phyloP scores from a whole-genome alignment of 768 basidiomycete species.

The Panaeolus papilionaceus region DNA sequence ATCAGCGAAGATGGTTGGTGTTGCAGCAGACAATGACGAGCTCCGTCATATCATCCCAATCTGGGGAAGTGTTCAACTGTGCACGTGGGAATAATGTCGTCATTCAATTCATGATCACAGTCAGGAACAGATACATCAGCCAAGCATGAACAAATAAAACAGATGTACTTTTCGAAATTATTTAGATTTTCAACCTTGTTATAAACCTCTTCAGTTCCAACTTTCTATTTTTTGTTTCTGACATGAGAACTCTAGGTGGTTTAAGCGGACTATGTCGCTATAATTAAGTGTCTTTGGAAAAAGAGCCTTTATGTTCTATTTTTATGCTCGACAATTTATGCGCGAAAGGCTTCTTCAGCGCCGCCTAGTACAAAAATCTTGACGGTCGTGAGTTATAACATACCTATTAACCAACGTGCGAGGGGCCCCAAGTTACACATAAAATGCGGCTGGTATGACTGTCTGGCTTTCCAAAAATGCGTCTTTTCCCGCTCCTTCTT shows the following conservation, averaged over 20 bases:
- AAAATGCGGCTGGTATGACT: not conserved
- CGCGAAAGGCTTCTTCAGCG: constrained; percentile 4
- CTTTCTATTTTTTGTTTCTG: not conserved
- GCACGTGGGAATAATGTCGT: constrained; percentile 7
- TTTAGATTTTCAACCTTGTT: not conserved
- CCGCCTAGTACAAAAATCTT: constrained; percentile 3
- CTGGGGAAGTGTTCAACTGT: constrained; percentile 5
- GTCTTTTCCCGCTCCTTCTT: constrained; percentile 18
- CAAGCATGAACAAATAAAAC: not conserved
- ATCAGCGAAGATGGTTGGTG: not conserved
- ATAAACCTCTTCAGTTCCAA: not conserved
- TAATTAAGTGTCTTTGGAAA: not conserved
- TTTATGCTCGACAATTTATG: not conserved
- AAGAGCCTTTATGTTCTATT: not conserved
- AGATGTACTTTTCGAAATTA: not conserved
- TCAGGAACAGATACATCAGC: not conserved
- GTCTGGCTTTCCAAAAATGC: constrained; percentile 14
- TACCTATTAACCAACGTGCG: not conserved
- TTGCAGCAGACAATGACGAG: constrained; percentile 9
- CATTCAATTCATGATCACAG: not conserved
- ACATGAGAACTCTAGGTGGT: not conserved
- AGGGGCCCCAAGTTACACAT: not conserved
- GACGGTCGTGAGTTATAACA: constrained; percentile 9
- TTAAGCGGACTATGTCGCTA: constrained; percentile 2
- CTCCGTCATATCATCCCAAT: not conserved